A percentile compares a stretch with the other conserved stretches of the same genome.
phyloP scores from a whole-genome alignment of 495 filamentous ascomycete genomes.

The Penicillium canescens region DNA sequence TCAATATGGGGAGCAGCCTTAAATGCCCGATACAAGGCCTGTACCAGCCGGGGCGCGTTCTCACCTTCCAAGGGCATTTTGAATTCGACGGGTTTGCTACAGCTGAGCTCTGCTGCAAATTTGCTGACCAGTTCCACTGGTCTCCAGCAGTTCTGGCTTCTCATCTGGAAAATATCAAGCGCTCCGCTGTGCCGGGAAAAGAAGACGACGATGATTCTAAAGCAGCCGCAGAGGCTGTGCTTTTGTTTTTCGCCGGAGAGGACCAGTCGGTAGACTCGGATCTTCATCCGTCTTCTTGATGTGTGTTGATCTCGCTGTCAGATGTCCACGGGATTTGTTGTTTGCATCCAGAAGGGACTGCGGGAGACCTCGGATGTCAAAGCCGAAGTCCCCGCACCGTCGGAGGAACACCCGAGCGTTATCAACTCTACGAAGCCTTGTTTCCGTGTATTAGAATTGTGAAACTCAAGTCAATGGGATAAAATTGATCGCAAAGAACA shows the following conservation, averaged over 20 bases:
- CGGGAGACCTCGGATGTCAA: not conserved
- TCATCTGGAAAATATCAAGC: conserved; percentile 18
- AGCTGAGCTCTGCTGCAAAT: conserved; percentile 17
- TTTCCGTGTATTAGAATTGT: not conserved
- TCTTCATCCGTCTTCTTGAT: not conserved
- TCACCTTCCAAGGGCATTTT: conserved; percentile 32
- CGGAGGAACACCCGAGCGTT: not conserved
- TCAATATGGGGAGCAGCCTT: conserved; percentile 20
- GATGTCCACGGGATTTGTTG: not conserved
- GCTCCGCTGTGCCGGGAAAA: conserved; percentile 7
- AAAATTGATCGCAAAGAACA: not conserved
- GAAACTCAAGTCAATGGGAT: not conserved
- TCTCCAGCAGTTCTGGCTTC: conserved; percentile 6
- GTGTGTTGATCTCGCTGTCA: too few relatives aligned
- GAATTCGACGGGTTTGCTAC: conserved; percentile 32
- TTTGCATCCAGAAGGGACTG: not conserved
- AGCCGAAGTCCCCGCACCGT: conserved; percentile 1
- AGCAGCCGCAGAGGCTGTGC: conserved; percentile 28
- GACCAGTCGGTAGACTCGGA: not conserved
- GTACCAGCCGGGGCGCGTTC: conserved; percentile 22
- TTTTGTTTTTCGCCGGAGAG: conserved; percentile 25
- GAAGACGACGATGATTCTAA: conserved; percentile 29
- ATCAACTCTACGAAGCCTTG: not conserved
- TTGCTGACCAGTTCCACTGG: conserved; percentile 24
- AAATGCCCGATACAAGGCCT: conserved; percentile 32